These are phyloP conservation scores for Aspergillus nanangensis DNA, from an alignment of 495 filamentous ascomycete genomes.

Conservation along the genomic window DNA sequence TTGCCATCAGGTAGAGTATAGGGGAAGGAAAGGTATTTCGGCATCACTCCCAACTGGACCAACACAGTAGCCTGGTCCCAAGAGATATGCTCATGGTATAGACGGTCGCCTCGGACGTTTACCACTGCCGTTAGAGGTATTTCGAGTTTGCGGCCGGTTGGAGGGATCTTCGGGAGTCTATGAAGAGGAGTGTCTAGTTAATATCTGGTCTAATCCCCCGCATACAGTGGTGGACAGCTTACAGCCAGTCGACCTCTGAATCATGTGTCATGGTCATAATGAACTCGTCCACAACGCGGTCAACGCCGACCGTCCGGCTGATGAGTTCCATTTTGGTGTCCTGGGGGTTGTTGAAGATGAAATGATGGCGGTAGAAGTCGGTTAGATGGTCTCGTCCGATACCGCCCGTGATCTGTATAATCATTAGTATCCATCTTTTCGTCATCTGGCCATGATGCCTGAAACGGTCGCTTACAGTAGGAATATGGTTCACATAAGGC, in stretches of 20 bases:
- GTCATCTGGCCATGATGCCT: background rate
- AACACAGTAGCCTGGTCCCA: slow-evolving; percentile 78
- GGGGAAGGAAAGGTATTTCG: slow-evolving; percentile 55
- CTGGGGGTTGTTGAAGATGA: slow-evolving; percentile 61
- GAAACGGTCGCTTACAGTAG: slow-evolving; percentile 34
- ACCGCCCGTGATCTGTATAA: slow-evolving; percentile 44
- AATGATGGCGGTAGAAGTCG: slow-evolving; percentile 62
- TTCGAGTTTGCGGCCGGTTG: too few relatives aligned
- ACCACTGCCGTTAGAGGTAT: too few relatives aligned
- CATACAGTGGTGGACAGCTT: too few relatives aligned
- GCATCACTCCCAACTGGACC: slow-evolving; percentile 62
- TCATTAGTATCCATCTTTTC: background rate
- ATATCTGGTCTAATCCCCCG: too few relatives aligned
- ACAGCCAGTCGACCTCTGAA: slow-evolving; percentile 62
- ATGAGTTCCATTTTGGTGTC: slow-evolving; percentile 58
- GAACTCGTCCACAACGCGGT: slow-evolving; percentile 51
- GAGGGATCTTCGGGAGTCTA: too few relatives aligned
- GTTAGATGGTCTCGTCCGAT: slow-evolving; percentile 54
- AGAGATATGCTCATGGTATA: slow-evolving; percentile 73
- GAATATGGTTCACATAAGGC: slow-evolving; percentile 51
- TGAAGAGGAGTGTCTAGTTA: too few relatives aligned
- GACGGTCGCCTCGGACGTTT: slow-evolving; percentile 63
- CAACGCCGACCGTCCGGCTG: slow-evolving; percentile 58
- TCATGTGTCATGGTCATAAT: slow-evolving; percentile 60
- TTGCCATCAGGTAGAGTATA: slow-evolving; percentile 41